Conservation (phyloP, 805 yeast genomes). For the Torulaspora franciscae region DNA sequence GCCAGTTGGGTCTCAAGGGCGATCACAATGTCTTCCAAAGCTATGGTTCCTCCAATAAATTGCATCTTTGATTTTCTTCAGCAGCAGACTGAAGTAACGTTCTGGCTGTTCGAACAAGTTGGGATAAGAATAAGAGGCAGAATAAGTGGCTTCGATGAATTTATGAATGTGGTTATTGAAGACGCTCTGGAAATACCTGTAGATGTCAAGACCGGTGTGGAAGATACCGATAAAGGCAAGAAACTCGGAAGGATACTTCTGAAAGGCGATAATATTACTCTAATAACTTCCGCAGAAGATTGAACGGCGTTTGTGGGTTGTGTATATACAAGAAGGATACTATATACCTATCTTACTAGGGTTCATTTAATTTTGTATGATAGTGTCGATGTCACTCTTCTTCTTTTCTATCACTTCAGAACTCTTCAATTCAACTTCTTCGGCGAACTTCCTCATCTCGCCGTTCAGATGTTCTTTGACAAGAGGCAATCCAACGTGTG, state of each 20-base stretch:
- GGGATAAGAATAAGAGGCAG: conserved; percentile 73
- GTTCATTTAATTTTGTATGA: conserved; percentile 9
- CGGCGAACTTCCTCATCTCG: conserved; percentile 31
- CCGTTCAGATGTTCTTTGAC: conserved; percentile 37
- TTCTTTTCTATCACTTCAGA: conserved; percentile 13
- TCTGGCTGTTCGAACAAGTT: conserved; percentile 88
- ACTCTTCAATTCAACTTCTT: conserved; percentile 21
- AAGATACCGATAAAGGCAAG: conserved; percentile 31
- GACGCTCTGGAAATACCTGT: conserved; percentile 63
- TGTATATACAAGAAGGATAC: conserved; percentile 8
- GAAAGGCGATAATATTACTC: conserved; percentile 91
- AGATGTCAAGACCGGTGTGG: conserved; percentile 37
- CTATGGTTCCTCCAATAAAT: conserved; percentile 84
- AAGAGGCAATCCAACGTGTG: conserved; percentile 33
- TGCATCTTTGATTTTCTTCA: conserved; percentile 82
- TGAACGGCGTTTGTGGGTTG: conserved; percentile 1
- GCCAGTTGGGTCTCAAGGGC: background rate
- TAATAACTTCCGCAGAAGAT: conserved; percentile 43
- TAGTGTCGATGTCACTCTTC: conserved; percentile 16
- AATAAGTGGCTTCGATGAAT: conserved; percentile 92
- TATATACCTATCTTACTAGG: conserved; percentile 5
- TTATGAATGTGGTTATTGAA: conserved; percentile 77
- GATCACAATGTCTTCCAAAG: conserved; percentile 21
- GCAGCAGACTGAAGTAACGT: conserved; percentile 69
- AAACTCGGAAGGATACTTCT: conserved; percentile 70